Evolutionary conservation across 2,329 filamentous ascomycete species (phyloP), one percentile per base, ranked within the genome.

Genomic region (Achaetomium macrosporum): DNA sequence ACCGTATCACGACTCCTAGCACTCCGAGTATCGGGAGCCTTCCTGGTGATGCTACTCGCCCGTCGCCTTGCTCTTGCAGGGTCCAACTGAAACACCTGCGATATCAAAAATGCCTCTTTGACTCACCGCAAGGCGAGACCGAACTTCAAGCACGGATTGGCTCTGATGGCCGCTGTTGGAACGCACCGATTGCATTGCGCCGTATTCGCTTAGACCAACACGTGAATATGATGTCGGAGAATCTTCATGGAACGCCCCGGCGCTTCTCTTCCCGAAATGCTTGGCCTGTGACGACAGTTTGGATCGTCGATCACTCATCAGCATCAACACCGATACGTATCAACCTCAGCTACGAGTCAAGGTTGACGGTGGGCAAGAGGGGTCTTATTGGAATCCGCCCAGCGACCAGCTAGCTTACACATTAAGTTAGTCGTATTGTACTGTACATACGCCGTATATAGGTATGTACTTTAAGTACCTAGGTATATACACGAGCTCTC

Each of bases 111-210:
- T 17, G 7, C 17, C 33, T 41, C 36, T 33, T 45, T 53, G 51
- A 53, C 46, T 53, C 51, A 49, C 41, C 42, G 41, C 35, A 41
- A 31, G 33, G 15, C n/a, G 7, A n/a, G 10, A 20, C 30, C 19
- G 31, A 15, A 20, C 10, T 16, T 31, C 30, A 19, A 13, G 6
- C 30, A 19, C 17, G 40, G 44, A 53, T 46, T 47, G 47, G 47
- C 9, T 15, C 51, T 15, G 4, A 19, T 7, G 30, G n/a, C 2
- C 5, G 12, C 11, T 33, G 19, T 50, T 47, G 46, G 39, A 43
- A 43, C n/a, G n/a, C 20, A 30, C 31, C 10, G 29, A 41, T 17
- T 12, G 29, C 42, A 55, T 51, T 51, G 53, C 53, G 48, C 53
- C 48, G 51, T 55, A 17, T 31, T 52, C 47, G 51, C 51, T 46